Percentiles rank a stretch among this genome's conserved stretches.
Evolutionary conservation across 2,329 filamentous ascomycete species (phyloP).

Genomic region (Fusarium decemcellulare): DNA sequence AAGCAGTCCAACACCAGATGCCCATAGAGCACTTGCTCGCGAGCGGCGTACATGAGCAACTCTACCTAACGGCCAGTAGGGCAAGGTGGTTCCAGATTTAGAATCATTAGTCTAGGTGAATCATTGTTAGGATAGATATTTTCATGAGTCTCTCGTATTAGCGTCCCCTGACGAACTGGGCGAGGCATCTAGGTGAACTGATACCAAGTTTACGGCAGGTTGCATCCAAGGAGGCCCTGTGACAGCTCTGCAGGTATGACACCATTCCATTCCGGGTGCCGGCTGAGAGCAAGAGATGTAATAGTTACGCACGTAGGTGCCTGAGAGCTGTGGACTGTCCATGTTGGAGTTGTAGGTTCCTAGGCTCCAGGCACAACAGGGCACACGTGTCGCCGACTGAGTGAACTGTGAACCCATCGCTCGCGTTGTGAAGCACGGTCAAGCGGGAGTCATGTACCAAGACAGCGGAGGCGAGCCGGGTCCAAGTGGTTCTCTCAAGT

Average conservation of each 20-base stretch:
- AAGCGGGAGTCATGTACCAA: background rate
- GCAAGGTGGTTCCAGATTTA: background rate
- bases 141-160: background rate
- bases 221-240: constrained; percentile 26
- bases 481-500: too few relatives aligned
- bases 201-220: constrained; percentile 16
- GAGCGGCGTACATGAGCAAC: constrained; percentile 22
- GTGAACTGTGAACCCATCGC: constrained; percentile 32
- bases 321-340: background rate
- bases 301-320: constrained; percentile 29
- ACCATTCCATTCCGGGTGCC: constrained; percentile 2
- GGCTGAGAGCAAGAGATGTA: constrained; percentile 2
- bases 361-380: constrained; percentile 31
- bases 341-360: constrained; percentile 18
- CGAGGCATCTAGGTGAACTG: constrained; percentile 21
- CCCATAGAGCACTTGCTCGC: constrained; percentile 11
- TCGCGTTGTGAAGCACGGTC: background rate
- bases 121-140: background rate
- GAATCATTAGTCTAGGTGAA: background rate
- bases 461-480: background rate
- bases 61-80: background rate
- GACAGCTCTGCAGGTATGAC: constrained; percentile 33
- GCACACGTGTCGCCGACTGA: constrained; percentile 38
- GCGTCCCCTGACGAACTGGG: background rate
- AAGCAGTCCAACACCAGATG: constrained; percentile 21